Evolutionary conservation across 164 flowering plant species (phyloP), one percentile per base, ranked within the genome.

Genomic region (Akebia trifoliata): DNA sequence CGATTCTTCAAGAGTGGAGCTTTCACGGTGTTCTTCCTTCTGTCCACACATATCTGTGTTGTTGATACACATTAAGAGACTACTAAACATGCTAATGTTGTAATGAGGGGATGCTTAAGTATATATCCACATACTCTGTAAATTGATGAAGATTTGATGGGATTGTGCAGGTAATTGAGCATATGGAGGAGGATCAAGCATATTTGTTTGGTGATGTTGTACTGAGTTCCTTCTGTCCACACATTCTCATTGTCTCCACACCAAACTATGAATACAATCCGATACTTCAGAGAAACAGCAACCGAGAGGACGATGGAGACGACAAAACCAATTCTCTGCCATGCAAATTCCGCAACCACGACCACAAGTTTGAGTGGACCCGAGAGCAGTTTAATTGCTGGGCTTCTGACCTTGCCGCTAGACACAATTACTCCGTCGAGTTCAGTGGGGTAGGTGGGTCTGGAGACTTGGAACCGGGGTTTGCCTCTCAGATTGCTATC

Each of bases 301-400:
- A 55, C 67, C 76, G 63, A 64, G 84, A 85, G 44, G 95, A 82
- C 12, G 90, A 83, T 42, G 68, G 72, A 3, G 90, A 86, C 26
- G 97, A 77, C 37, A 80, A 70, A 54, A 59, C 68, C 14, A 69
- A 67, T 22, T 59, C 70, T 18, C 78, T 74, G 42, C 58, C 83
- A 0, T 82, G 75, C 58, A 90, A 71, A 64, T 94, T 94, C 63
- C 87, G 95, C 26, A 94, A 94, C 74, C 85, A 81, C 65, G 99
- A 94, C 54, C 99, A 94, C 75, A 94, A 94, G 68, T 94, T 94
- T 57, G 97, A 94, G 73, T 94, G 97, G 99, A 86, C 97, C 0
- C 72, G 96, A 22, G 77, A 72, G 57, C 93, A 94, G 72, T 94
- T 94, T 58, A 72, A 76, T 11, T 32, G 35, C 30, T 88, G 99